Evolutionary conservation across 2,329 filamentous ascomycete species (phyloP).

Genomic region (Helotiales sp.): DNA sequence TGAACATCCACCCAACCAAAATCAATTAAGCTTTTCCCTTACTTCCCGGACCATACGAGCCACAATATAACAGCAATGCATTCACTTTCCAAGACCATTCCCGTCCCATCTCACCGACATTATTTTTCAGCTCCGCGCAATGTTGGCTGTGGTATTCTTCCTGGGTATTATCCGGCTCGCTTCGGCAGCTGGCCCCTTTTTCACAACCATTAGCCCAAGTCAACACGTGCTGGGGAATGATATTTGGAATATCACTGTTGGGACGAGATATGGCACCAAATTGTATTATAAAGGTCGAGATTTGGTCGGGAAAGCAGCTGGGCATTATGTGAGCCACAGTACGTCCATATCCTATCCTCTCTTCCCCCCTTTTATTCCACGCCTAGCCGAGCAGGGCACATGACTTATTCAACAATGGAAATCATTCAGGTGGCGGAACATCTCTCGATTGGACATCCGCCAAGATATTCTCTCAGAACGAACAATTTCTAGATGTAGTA

Average conservation of each 20-base stretch:
- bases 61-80: neutral
- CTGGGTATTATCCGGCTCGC: neutral
- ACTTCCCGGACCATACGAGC: neutral
- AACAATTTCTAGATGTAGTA: slow-evolving; percentile 50
- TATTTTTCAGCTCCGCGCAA: neutral
- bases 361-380: neutral
- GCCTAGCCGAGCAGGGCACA: neutral
- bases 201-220: slow-evolving; percentile 2
- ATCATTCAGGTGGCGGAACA: slow-evolving; percentile 51
- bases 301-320: slow-evolving; percentile 27
- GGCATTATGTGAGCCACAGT: slow-evolving; percentile 29
- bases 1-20: neutral
- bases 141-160: neutral
- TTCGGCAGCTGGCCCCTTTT: slow-evolving; percentile 11
- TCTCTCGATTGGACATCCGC: slow-evolving; percentile 55
- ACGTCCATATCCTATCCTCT: neutral
- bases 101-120: neutral
- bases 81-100: neutral
- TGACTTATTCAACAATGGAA: slow-evolving; percentile 31
- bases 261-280: slow-evolving; percentile 28
- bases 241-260: slow-evolving; percentile 35
- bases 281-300: slow-evolving; percentile 29
- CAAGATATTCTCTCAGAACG: slow-evolving; percentile 47
- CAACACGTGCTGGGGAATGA: slow-evolving; percentile 29
- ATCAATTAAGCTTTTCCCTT: neutral